Conservation (phyloP, 495 filamentous ascomycete species). For the Niebla homalea region DNA sequence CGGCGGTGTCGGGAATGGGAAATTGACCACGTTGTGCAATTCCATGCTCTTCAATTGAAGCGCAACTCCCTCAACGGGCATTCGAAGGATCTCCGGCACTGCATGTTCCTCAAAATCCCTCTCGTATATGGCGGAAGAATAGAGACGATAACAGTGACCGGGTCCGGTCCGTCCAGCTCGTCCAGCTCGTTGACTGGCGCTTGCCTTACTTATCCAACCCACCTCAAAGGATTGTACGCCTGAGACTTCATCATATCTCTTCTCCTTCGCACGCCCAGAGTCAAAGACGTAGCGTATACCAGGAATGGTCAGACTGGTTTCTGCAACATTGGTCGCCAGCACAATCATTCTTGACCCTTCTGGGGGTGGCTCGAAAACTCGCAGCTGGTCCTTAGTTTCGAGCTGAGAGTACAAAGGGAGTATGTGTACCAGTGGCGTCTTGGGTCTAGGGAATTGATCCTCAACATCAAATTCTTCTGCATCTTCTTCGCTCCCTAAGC, state of each 20-base stretch:
- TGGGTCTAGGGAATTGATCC: conserved; percentile 39
- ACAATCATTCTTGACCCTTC: conserved; percentile 78
- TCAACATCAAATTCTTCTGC: conserved; percentile 51
- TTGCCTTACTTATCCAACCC: conserved; percentile 95
- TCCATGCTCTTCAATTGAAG: conserved; percentile 94
- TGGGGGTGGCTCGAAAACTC: conserved; percentile 82
- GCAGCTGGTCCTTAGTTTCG: conserved; percentile 84
- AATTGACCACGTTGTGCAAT: conserved; percentile 78
- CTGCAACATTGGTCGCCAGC: conserved; percentile 91
- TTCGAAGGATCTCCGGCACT: conserved; percentile 78
- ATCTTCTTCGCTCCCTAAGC: conserved; percentile 53
- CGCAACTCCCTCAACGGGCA: conserved; percentile 85
- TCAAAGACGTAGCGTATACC: conserved; percentile 95
- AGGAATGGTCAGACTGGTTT: conserved; percentile 93
- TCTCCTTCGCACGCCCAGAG: conserved; percentile 81
- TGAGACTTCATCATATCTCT: conserved; percentile 66
- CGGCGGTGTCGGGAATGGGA: conserved; percentile 94
- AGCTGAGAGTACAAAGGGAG: conserved; percentile 88
- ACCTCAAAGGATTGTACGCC: conserved; percentile 94
- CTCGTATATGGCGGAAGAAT: conserved; percentile 90
- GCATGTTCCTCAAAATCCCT: conserved; percentile 76
- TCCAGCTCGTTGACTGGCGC: conserved; percentile 81
- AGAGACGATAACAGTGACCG: conserved; percentile 88
- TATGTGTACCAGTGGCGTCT: conserved; percentile 57
- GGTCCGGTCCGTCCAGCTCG: conserved; percentile 92